phyloP scores from a whole-genome alignment of 2,329 filamentous ascomycete species.

The Apiospora sp. region DNA sequence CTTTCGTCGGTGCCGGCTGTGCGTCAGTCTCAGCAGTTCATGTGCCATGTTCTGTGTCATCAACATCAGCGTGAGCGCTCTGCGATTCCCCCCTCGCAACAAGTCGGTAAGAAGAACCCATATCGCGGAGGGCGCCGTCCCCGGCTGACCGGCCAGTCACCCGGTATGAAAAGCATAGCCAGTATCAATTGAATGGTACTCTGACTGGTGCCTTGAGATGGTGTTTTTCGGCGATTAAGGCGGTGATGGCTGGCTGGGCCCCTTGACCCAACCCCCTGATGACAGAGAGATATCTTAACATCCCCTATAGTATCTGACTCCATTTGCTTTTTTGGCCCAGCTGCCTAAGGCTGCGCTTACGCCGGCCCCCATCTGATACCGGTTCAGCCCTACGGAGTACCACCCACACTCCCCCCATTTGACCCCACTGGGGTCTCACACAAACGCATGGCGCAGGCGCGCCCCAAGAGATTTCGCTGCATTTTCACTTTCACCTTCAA shows the following conservation, averaged over 20 bases:
- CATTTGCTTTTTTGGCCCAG: not conserved
- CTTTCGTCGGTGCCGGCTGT: no score
- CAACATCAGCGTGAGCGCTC: not conserved
- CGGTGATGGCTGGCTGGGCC: not conserved
- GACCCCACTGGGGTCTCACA: not conserved
- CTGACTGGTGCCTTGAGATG: not conserved
- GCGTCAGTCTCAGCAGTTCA: not conserved
- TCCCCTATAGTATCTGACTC: not conserved
- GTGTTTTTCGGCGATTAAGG: not conserved
- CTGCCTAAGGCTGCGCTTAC: not conserved
- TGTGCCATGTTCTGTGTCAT: not conserved
- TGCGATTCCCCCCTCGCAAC: not conserved
- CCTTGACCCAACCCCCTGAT: no score
- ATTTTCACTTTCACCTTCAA: not conserved
- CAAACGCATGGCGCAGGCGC: not conserved
- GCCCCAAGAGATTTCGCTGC: no score
- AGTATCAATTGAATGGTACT: not conserved
- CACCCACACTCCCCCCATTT: not conserved
- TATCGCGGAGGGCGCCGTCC: not conserved
- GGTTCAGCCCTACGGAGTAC: constrained; percentile 10
- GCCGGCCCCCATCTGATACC: not conserved
- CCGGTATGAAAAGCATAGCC: not conserved
- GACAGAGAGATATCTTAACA: not conserved
- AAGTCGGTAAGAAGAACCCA: not conserved
- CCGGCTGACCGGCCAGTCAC: not conserved